Conservation (phyloP, 1,284 basidiomycete genomes). For the Agroathelia rolfsii region DNA sequence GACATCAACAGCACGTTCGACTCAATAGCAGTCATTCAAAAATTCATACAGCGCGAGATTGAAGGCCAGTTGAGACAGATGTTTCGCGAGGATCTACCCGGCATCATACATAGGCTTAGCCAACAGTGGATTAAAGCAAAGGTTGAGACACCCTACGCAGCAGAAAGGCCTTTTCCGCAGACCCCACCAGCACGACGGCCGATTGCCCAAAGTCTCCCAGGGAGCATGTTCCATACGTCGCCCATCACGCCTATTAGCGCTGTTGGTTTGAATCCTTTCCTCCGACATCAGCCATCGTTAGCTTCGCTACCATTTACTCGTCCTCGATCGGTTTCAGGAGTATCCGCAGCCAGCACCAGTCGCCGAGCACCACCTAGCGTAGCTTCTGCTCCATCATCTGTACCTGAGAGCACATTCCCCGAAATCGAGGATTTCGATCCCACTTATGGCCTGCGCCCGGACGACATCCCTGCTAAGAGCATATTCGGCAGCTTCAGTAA, state of each 20-base stretch:
- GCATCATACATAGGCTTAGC: slow-evolving; percentile 92
- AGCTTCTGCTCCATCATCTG: slow-evolving; percentile 18
- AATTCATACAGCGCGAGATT: slow-evolving; percentile 94
- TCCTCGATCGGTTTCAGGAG: slow-evolving; percentile 20
- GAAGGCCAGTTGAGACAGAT: slow-evolving; percentile 95
- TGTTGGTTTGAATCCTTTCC: slow-evolving; percentile 9
- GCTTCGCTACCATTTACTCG: slow-evolving; percentile 14
- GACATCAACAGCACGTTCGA: slow-evolving; percentile 98
- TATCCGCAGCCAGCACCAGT: slow-evolving; percentile 26
- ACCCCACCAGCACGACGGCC: slow-evolving; percentile 24
- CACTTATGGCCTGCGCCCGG: slow-evolving; percentile 93
- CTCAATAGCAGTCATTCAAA: slow-evolving; percentile 94
- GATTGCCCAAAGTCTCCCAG: slow-evolving; percentile 23
- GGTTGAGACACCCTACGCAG: slow-evolving; percentile 70
- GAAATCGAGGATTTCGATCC: slow-evolving; percentile 92
- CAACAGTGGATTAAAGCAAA: slow-evolving; percentile 91
- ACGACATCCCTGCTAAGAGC: slow-evolving; percentile 72
- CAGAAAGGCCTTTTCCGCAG: slow-evolving; percentile 31
- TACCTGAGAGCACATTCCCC: slow-evolving; percentile 49
- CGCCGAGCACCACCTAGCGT: slow-evolving; percentile 15
- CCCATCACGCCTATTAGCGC: slow-evolving; percentile 8
- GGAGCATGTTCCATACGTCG: slow-evolving; percentile 13
- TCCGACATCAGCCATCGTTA: slow-evolving; percentile 13
- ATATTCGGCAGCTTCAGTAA: slow-evolving; percentile 64
- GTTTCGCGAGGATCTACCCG: slow-evolving; percentile 95